phyloP scores from a whole-genome alignment of 345 rosid genomes.

The Salix exigua region DNA sequence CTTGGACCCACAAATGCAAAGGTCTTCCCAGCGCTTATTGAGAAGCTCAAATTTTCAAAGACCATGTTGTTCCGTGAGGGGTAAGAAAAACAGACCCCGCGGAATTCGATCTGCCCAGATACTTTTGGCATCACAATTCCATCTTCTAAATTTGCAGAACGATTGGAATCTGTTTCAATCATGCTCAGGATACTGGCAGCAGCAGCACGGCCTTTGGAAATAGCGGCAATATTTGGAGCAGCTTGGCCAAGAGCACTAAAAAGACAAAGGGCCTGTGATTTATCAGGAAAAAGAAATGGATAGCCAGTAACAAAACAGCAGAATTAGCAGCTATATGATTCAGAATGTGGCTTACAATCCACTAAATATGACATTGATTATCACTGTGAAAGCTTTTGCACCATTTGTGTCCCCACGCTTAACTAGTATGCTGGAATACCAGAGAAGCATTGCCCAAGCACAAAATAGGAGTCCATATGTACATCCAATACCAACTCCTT shows the following conservation, averaged over 20 bases:
- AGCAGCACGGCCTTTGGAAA: slow-evolving; percentile 66
- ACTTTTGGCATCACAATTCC: slow-evolving; percentile 42
- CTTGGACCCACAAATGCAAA: slow-evolving; percentile 82
- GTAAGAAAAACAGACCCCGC: slow-evolving; percentile 53
- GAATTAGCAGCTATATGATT: not conserved
- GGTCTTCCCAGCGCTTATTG: slow-evolving; percentile 55
- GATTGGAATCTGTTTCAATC: slow-evolving; percentile 33
- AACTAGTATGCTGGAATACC: slow-evolving; percentile 76
- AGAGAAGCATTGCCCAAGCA: slow-evolving; percentile 72
- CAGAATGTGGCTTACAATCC: slow-evolving; percentile 64
- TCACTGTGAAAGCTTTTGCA: slow-evolving; percentile 73
- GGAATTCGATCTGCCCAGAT: slow-evolving; percentile 58
- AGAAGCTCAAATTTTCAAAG: slow-evolving; percentile 64
- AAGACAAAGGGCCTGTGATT: slow-evolving; percentile 9
- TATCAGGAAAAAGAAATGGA: slow-evolving; percentile 9
- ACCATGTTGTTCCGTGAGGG: slow-evolving; percentile 59
- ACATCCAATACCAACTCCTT: slow-evolving; percentile 72
- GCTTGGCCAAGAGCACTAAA: slow-evolving; percentile 79
- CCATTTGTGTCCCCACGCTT: slow-evolving; percentile 62
- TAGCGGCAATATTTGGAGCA: slow-evolving; percentile 66
- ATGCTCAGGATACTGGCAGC: slow-evolving; percentile 58
- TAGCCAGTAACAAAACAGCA: slow-evolving; percentile 1
- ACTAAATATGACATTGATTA: slow-evolving; percentile 66
- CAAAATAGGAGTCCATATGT: slow-evolving; percentile 68
- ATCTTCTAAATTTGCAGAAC: slow-evolving; percentile 25